phyloP scores from a whole-genome alignment of 805 yeast species.

The Schwanniomyces pseudopolymorphus region DNA sequence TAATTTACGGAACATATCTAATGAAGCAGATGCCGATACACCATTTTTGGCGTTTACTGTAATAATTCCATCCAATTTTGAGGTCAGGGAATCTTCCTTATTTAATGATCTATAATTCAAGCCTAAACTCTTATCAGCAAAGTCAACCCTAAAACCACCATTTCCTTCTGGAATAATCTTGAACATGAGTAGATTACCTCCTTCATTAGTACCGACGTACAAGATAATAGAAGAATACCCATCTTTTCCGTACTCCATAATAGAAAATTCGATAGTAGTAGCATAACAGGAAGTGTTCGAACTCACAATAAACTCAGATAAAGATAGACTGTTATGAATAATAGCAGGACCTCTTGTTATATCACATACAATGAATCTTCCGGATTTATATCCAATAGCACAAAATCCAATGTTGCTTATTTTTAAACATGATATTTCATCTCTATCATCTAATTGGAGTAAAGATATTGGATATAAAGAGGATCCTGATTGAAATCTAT shows the following conservation, averaged over 20 bases:
- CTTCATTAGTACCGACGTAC: slow-evolving; percentile 73
- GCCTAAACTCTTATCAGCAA: slow-evolving; percentile 41
- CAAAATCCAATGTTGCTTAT: slow-evolving; percentile 82
- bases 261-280: slow-evolving; percentile 70
- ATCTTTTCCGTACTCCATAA: slow-evolving; percentile 66
- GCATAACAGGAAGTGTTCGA: slow-evolving; percentile 36
- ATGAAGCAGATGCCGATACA: slow-evolving; percentile 60
- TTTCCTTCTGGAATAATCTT: slow-evolving; percentile 61
- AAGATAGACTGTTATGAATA: slow-evolving; percentile 43
- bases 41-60: slow-evolving; percentile 64
- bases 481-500: slow-evolving; percentile 47
- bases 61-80: slow-evolving; percentile 53
- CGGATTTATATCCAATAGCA: slow-evolving; percentile 73
- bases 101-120: slow-evolving; percentile 30
- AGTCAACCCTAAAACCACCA: slow-evolving; percentile 60
- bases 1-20: slow-evolving; percentile 55
- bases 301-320: slow-evolving; percentile 30
- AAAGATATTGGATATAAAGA: slow-evolving; percentile 35
- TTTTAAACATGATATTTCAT: slow-evolving; percentile 55
- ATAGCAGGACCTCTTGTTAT: slow-evolving; percentile 71
- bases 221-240: slow-evolving; percentile 70
- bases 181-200: slow-evolving; percentile 63
- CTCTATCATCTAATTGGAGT: slow-evolving; percentile 34
- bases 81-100: slow-evolving; percentile 47
- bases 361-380: slow-evolving; percentile 75